Conservation (phyloP, 345 rosid genomes). For the Odontarrhena argentea region DNA sequence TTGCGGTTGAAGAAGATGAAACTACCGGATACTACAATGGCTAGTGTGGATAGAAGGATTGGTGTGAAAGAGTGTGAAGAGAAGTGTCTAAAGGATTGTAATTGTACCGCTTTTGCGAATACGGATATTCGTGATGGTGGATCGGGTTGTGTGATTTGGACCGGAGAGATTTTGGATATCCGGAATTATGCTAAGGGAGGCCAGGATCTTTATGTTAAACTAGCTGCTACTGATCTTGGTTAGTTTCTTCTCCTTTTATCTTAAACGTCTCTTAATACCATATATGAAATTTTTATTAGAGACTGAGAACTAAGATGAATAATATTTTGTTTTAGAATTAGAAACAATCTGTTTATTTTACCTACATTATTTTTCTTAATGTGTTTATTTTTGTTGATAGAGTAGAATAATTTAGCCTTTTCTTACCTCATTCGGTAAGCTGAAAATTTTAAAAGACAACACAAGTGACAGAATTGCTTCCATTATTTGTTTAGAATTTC, state of each 20-base stretch:
- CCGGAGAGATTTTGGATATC: constrained; percentile 46
- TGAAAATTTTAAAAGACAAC: neutral
- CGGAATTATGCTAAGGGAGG: constrained; percentile 52
- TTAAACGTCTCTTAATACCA: neutral
- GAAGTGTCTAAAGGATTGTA: constrained; percentile 47
- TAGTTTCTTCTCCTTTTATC: constrained; percentile 34
- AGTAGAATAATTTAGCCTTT: neutral
- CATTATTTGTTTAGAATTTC: too few species aligned
- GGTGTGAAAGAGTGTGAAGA: constrained; percentile 44
- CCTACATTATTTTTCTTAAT: too few species aligned
- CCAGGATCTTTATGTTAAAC: constrained; percentile 68
- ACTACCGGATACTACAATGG: constrained; percentile 57
- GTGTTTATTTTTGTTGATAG: too few species aligned
- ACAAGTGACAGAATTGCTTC: neutral
- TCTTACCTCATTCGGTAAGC: neutral
- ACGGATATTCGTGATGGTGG: constrained; percentile 44
- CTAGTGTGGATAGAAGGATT: constrained; percentile 47
- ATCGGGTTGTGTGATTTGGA: constrained; percentile 60
- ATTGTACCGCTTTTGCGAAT: constrained; percentile 53
- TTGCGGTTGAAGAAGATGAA: constrained; percentile 59
- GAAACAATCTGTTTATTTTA: too few species aligned
- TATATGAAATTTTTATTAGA: too few species aligned
- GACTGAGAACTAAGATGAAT: neutral
- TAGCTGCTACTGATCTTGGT: constrained; percentile 86
- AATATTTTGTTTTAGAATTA: neutral